phyloP scores from a whole-genome alignment of 2,329 filamentous ascomycete species.

The Albifimbria verrucaria region DNA sequence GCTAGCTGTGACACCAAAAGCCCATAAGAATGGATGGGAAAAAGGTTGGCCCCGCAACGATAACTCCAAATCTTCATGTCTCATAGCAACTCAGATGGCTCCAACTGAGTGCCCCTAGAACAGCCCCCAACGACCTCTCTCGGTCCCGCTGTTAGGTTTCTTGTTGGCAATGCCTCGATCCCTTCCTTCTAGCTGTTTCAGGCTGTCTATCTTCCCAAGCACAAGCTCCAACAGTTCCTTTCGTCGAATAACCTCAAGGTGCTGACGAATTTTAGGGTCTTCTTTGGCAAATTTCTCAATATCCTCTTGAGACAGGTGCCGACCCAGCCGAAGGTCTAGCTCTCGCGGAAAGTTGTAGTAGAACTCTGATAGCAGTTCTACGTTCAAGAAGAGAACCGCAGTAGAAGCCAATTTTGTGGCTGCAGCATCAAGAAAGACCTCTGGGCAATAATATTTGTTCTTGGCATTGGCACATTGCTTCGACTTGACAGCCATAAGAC shows the following conservation, averaged over 20 bases:
- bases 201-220: slow-evolving; percentile 89
- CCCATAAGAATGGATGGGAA: no score
- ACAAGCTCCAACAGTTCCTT: slow-evolving; percentile 94
- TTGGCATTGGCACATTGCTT: slow-evolving; percentile 79
- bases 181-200: slow-evolving; percentile 77
- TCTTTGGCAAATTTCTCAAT: slow-evolving; percentile 90
- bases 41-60: no score
- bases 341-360: slow-evolving; percentile 97
- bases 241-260: slow-evolving; percentile 85
- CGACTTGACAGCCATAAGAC: slow-evolving; percentile 81
- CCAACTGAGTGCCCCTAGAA: slow-evolving; percentile 30
- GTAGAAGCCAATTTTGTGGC: slow-evolving; percentile 93
- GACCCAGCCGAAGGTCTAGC: slow-evolving; percentile 80
- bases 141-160: slow-evolving; percentile 31
- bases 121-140: slow-evolving; percentile 46
- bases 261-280: slow-evolving; percentile 82
- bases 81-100: slow-evolving; percentile 11
- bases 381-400: slow-evolving; percentile 94
- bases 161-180: slow-evolving; percentile 38
- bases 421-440: slow-evolving; percentile 96
- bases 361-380: slow-evolving; percentile 93
- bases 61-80: slow-evolving; percentile 24
- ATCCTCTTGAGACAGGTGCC: slow-evolving; percentile 73
- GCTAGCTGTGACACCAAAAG: no score
- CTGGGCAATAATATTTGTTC: slow-evolving; percentile 96